Conservation (phyloP, 1,139 yeast species). For the Hyphopichia burtonii region DNA sequence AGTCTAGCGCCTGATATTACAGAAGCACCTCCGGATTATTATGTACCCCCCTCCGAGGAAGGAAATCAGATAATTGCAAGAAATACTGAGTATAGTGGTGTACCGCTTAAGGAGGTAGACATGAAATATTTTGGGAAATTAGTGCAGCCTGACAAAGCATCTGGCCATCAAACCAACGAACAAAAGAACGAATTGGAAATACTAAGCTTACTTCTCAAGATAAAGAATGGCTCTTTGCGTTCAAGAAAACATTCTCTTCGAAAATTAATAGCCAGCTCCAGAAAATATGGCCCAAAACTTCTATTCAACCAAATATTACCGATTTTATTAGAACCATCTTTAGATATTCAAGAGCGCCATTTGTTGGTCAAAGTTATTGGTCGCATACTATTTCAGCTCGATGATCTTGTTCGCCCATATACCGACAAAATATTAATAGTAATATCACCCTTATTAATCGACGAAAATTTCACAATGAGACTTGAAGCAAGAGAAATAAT, state of each 20-base stretch:
- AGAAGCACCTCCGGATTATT: slow-evolving; percentile 22
- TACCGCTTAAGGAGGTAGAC: slow-evolving; percentile 73
- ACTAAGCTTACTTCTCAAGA: slow-evolving; percentile 60
- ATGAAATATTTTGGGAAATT: slow-evolving; percentile 68
- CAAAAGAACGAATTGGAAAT: slow-evolving; percentile 63
- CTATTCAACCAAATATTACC: slow-evolving; percentile 74
- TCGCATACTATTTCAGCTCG: slow-evolving; percentile 64
- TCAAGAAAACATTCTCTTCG: slow-evolving; percentile 72
- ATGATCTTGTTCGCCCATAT: slow-evolving; percentile 66
- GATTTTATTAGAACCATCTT: slow-evolving; percentile 63
- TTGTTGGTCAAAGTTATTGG: slow-evolving; percentile 74
- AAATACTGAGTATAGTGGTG: slow-evolving; percentile 37
- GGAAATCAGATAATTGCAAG: slow-evolving; percentile 21
- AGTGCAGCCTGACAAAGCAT: slow-evolving; percentile 32
- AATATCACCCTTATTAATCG: slow-evolving; percentile 75
- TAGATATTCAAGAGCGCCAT: slow-evolving; percentile 86
- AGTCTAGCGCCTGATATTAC: slow-evolving; percentile 31
- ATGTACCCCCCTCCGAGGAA: slow-evolving; percentile 25
- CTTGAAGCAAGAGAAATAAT: slow-evolving; percentile 80
- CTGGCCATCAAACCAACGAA: slow-evolving; percentile 33
- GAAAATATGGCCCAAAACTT: slow-evolving; percentile 65
- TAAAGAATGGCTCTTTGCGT: slow-evolving; percentile 75
- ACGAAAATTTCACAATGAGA: slow-evolving; percentile 72
- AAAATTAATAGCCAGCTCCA: slow-evolving; percentile 62
- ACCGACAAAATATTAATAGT: slow-evolving; percentile 73